Conservation (phyloP, 208 protist genomes). For the Wallacemonas sp. region DNA sequence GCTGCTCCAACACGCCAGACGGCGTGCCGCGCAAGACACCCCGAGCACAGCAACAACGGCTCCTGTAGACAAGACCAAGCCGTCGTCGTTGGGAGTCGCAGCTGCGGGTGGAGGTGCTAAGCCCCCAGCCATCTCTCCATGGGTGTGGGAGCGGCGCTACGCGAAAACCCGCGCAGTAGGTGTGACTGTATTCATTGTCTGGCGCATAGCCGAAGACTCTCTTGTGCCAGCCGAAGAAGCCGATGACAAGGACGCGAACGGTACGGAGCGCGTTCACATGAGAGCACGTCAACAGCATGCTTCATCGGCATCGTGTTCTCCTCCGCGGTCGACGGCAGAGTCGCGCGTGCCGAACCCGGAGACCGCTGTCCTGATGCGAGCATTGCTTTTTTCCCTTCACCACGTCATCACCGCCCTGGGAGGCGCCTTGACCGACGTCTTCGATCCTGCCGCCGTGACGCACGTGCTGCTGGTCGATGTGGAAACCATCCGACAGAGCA, state of each 20-base stretch:
- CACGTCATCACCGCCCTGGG: conserved; percentile 53
- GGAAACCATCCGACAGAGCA: conserved; percentile 30
- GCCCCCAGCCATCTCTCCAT: conserved; percentile 34
- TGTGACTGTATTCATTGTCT: conserved; percentile 44
- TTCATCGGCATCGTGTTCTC: too few relatives aligned
- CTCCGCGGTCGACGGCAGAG: neutral
- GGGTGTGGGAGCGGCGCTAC: conserved; percentile 55
- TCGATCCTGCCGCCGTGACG: conserved; percentile 48
- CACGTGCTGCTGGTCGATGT: conserved; percentile 77
- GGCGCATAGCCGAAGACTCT: conserved; percentile 22
- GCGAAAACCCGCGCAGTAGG: conserved; percentile 46
- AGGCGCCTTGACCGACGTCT: conserved; percentile 43
- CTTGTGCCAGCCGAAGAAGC: neutral
- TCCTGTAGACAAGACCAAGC: conserved; percentile 3
- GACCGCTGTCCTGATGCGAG: conserved; percentile 22
- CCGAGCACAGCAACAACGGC: conserved; percentile 19
- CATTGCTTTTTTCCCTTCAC: conserved; percentile 48
- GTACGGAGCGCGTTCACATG: too few relatives aligned
- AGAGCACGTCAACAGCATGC: too few relatives aligned
- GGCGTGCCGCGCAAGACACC: neutral
- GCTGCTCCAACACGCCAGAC: conserved; percentile 23
- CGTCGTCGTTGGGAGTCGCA: neutral
- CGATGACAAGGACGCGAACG: neutral
- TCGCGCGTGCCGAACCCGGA: neutral
- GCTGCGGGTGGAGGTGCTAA: too few relatives aligned